phyloP scores from a whole-genome alignment of 2,329 filamentous ascomycete species.

The Thielaviopsis musarum region DNA sequence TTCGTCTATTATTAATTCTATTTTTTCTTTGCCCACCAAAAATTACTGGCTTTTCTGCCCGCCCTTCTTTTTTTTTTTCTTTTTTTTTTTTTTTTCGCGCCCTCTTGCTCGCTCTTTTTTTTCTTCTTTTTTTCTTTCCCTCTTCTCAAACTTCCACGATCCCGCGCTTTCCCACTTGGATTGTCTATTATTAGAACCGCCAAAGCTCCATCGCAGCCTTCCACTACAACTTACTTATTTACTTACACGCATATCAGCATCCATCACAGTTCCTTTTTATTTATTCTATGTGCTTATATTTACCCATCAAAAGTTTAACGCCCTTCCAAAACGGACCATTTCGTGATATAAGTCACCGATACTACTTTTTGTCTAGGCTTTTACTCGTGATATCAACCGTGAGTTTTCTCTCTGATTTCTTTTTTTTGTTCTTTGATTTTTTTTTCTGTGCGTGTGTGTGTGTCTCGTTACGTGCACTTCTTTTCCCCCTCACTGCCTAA shows the following conservation, averaged over 20 bases:
- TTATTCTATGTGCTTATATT: not conserved
- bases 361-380: no score
- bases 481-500: no score
- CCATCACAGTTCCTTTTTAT: not conserved
- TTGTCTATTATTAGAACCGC: not conserved
- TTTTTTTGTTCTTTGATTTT: no score
- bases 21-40: not conserved
- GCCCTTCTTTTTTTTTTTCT: not conserved
- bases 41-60: not conserved
- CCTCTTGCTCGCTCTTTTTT: not conserved
- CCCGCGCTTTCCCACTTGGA: not conserved
- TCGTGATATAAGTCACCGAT: no score
- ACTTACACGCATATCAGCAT: not conserved
- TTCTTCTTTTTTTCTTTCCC: slow-evolving; percentile 1
- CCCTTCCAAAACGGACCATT: not conserved
- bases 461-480: no score
- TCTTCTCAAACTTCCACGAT: not conserved
- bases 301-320: not conserved
- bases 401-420: no score
- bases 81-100: not conserved
- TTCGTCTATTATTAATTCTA: not conserved
- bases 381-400: no score
- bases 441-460: no score
- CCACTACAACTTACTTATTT: not conserved
- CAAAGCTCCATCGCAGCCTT: not conserved